Percentiles rank a stretch among this genome's conserved stretches.
These are phyloP conservation scores for Pleurotus tuoliensis DNA, from an alignment of 768 basidiomycete genomes.

Conservation along the genomic window DNA sequence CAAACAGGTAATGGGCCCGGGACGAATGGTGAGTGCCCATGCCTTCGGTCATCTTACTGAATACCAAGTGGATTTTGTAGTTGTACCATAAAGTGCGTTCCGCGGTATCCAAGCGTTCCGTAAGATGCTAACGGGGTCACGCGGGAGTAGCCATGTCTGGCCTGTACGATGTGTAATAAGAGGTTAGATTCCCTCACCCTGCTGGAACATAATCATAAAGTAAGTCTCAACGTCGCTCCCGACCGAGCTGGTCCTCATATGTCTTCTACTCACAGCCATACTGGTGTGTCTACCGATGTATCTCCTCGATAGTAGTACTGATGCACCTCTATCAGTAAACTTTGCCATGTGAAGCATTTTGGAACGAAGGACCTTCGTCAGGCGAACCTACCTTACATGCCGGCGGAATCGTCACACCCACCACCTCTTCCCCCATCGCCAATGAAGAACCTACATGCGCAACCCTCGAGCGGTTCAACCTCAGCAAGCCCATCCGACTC, in stretches of 20 bases:
- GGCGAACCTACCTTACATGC: constrained; percentile 59
- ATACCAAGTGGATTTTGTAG: constrained; percentile 28
- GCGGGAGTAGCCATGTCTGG: constrained; percentile 62
- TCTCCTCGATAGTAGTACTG: too few relatives aligned
- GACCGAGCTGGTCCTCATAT: not conserved
- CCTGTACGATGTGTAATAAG: constrained; percentile 74
- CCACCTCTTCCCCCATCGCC: constrained; percentile 19
- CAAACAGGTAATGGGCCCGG: constrained; percentile 76
- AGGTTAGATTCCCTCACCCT: constrained; percentile 73
- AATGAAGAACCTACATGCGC: constrained; percentile 13
- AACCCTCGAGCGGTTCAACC: constrained; percentile 20
- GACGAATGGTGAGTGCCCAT: constrained; percentile 63
- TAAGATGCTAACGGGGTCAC: not conserved
- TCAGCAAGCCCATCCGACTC: constrained; percentile 14
- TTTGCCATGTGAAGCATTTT: constrained; percentile 76
- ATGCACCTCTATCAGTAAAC: constrained; percentile 50
- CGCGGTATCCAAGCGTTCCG: not conserved
- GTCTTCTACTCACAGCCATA: constrained; percentile 36
- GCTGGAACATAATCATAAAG: constrained; percentile 82
- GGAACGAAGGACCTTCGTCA: constrained; percentile 72
- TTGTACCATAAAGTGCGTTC: constrained; percentile 71
- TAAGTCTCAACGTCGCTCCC: constrained; percentile 25
- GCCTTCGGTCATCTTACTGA: not conserved
- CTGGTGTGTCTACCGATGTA: constrained; percentile 31
- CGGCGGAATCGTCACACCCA: constrained; percentile 25